These are phyloP conservation scores for Boletus eberwhitei DNA, from an alignment of 768 basidiomycete species.

Conservation along the genomic window DNA sequence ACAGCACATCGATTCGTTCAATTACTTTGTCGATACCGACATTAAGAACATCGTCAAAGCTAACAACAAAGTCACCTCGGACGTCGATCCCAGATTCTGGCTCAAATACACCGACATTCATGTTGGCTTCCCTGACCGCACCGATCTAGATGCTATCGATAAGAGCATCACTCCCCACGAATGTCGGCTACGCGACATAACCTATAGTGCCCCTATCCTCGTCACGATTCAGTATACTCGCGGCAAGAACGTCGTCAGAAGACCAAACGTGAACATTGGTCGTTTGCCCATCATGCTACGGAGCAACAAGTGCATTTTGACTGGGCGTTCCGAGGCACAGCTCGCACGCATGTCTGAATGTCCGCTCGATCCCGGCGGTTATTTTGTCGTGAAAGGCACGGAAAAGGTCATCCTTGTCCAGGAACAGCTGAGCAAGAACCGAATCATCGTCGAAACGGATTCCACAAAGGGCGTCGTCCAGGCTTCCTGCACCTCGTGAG, in stretches of 20 bases:
- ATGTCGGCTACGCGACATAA: conserved; percentile 92
- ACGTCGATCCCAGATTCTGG: conserved; percentile 96
- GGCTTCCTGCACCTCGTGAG: conserved; percentile 95
- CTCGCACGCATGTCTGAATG: conserved; percentile 96
- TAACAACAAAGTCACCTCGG: conserved; percentile 91
- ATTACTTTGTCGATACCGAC: conserved; percentile 96
- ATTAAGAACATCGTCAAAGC: conserved; percentile 95
- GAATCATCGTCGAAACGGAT: conserved; percentile 98
- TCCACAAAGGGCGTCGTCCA: conserved; percentile 84
- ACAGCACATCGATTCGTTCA: conserved; percentile 98
- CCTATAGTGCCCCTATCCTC: conserved; percentile 88
- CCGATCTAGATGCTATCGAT: conserved; percentile 76
- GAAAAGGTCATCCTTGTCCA: conserved; percentile 99
- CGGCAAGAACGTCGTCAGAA: conserved; percentile 82
- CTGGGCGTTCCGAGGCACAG: conserved; percentile 69
- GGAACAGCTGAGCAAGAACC: conserved; percentile 97
- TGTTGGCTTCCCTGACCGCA: conserved; percentile 88
- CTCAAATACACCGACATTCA: conserved; percentile 95
- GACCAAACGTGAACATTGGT: conserved; percentile 83
- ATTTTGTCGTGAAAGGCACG: conserved; percentile 98
- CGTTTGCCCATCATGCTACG: conserved; percentile 94
- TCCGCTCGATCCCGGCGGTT: conserved; percentile 98
- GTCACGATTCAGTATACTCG: conserved; percentile 95
- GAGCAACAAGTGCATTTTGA: conserved; percentile 91
- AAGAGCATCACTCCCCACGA: conserved; percentile 92